Evolutionary conservation across 371 early-diverging fungal genomes (phyloP).

Genomic region (Actinomortierella wolfii): DNA sequence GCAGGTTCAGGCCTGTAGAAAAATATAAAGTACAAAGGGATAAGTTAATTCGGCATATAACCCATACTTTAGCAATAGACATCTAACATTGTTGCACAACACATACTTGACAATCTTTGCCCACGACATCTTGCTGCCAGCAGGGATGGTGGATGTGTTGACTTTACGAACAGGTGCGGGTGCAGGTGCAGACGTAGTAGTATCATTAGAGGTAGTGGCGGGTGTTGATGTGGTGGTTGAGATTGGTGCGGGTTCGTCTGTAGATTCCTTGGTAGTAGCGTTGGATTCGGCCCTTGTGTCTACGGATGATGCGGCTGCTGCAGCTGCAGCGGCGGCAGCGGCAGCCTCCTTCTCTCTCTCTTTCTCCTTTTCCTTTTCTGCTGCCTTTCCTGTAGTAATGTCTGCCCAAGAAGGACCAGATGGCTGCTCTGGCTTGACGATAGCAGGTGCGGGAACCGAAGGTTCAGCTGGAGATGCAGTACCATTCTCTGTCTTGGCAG

Average conservation of each 20-base stretch:
- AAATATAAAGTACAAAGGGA: constrained; percentile 7
- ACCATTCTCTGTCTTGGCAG: constrained; percentile 19
- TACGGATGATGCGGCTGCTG: constrained; percentile 21
- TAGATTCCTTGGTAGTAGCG: constrained; percentile 4
- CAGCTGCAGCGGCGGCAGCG: constrained; percentile 13
- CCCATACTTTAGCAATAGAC: too few species aligned
- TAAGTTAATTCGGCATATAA: neutral
- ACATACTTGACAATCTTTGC: constrained; percentile 80
- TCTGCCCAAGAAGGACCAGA: constrained; percentile 32
- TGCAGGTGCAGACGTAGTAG: constrained; percentile 12
- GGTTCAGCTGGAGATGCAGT: constrained; percentile 11
- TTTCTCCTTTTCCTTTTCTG: too few species aligned
- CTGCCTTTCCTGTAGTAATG: constrained; percentile 8
- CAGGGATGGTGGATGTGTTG: constrained; percentile 43
- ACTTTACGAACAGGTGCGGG: constrained; percentile 31
- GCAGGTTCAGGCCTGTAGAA: constrained; percentile 52
- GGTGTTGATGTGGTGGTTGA: constrained; percentile 30
- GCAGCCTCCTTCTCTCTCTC: constrained; percentile 1
- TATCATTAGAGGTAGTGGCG: constrained; percentile 17
- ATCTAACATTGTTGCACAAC: neutral
- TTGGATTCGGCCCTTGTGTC: constrained; percentile 35
- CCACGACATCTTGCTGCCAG: constrained; percentile 69
- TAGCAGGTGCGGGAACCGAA: neutral
- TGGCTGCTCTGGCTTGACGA: constrained; percentile 4
- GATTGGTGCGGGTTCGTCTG: constrained; percentile 11